These are phyloP conservation scores for Aspergillus carbonarius DNA, from an alignment of 2,329 filamentous ascomycete genomes.

Conservation along the genomic window DNA sequence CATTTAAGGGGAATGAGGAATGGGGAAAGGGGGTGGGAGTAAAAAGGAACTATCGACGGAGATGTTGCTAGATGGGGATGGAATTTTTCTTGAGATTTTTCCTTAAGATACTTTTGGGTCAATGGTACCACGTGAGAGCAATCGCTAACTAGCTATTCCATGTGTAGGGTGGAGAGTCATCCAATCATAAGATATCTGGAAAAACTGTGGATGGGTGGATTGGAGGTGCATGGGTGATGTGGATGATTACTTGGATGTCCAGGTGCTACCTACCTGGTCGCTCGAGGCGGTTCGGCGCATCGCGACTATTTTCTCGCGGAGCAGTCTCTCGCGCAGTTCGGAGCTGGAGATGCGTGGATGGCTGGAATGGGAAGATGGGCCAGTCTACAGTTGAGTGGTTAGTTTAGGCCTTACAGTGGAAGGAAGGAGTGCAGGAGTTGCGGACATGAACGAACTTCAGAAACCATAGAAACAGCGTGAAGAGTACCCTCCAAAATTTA, in stretches of 20 bases:
- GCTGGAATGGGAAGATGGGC: constrained; percentile 3
- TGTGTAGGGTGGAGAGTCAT: not conserved
- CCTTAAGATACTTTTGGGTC: not conserved
- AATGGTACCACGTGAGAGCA: not conserved
- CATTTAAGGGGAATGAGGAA: not conserved
- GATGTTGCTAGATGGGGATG: not conserved
- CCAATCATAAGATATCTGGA: not conserved
- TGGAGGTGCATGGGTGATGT: not conserved
- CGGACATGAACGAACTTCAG: constrained; percentile 15
- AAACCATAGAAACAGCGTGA: constrained; percentile 1
- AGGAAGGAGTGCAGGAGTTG: constrained; percentile 5
- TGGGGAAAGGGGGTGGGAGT: not conserved
- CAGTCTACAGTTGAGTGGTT: constrained; percentile 11
- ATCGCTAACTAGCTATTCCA: not conserved
- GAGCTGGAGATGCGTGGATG: constrained; percentile 29
- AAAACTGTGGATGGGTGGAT: not conserved
- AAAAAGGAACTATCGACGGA: constrained; percentile 1
- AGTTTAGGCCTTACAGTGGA: constrained; percentile 9
- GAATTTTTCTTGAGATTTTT: not conserved
- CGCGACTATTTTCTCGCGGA: constrained; percentile 39
- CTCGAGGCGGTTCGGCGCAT: constrained; percentile 30
- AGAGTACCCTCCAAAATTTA: constrained; percentile 18
- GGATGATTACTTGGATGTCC: constrained; percentile 9
- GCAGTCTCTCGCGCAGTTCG: constrained; percentile 39
- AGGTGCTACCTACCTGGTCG: constrained; percentile 26